A percentile compares a stretch with the other conserved stretches of the same genome.
phyloP scores from a whole-genome alignment of 2,329 filamentous ascomycete genomes.

The Claviceps sp. region DNA sequence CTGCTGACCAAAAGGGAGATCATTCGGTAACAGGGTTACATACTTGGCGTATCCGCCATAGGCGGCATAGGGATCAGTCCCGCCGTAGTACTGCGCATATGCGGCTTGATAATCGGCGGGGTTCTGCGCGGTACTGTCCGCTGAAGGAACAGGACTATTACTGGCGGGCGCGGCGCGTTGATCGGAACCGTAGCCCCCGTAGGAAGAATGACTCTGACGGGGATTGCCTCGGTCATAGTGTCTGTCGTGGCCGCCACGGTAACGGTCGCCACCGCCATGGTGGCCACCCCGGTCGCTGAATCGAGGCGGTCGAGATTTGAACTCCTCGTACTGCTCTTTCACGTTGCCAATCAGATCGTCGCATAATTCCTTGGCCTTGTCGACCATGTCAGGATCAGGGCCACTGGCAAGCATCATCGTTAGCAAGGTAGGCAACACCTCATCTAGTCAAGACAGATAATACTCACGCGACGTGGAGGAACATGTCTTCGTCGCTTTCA shows the following conservation, averaged over 20 bases:
- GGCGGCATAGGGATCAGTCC: conserved; percentile 71
- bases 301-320: conserved; percentile 70
- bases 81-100: conserved; percentile 70
- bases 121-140: conserved; percentile 14
- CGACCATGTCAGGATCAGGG: conserved; percentile 74
- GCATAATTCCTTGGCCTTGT: conserved; percentile 77
- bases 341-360: conserved; percentile 80
- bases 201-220: conserved; percentile 16
- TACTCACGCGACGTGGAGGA: conserved; percentile 81
- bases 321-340: conserved; percentile 76
- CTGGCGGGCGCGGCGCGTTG: conserved; percentile 17
- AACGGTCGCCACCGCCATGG: conserved; percentile 18
- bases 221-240: conserved; percentile 16
- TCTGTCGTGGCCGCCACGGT: conserved; percentile 17
- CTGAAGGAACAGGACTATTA: conserved; percentile 23
- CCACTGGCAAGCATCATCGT: conserved; percentile 42
- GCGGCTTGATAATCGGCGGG: conserved; percentile 58
- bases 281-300: conserved; percentile 33
- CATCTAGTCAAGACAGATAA: background rate
- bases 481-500: conserved; percentile 95
- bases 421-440: background rate
- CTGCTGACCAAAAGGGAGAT: background rate
- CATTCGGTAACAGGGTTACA: conserved; percentile 10
- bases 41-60: conserved; percentile 81
- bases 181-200: conserved; percentile 18